Percentiles rank a stretch among this genome's conserved stretches.
These are phyloP conservation scores for Talaromyces sp. DNA, from an alignment of 2,329 filamentous ascomycete genomes.

Conservation along the genomic window DNA sequence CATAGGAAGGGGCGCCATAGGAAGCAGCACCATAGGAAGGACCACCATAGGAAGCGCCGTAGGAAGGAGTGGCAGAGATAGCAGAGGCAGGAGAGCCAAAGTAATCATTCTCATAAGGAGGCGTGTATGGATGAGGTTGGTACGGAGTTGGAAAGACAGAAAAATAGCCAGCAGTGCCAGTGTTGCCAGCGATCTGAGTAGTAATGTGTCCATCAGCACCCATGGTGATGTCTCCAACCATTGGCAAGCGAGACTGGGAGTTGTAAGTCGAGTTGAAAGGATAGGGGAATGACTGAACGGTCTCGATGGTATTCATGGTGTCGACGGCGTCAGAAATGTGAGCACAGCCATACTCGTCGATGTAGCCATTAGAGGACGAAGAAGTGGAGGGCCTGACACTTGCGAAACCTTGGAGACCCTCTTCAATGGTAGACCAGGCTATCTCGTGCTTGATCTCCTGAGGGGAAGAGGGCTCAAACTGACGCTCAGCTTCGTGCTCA, in stretches of 20 bases:
- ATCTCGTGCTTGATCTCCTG: not conserved
- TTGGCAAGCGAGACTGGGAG: not conserved
- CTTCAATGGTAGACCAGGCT: not conserved
- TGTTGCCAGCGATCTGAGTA: not conserved
- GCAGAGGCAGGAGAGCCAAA: not conserved
- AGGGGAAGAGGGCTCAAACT: not conserved
- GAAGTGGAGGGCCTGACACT: not conserved
- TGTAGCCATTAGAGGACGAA: not conserved
- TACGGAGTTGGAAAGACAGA: not conserved
- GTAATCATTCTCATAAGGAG: not conserved
- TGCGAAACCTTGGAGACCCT: not conserved
- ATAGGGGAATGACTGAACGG: not conserved
- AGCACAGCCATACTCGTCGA: not conserved
- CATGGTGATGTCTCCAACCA: not conserved
- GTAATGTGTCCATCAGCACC: not conserved
- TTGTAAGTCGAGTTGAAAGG: not conserved
- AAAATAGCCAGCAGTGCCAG: not conserved
- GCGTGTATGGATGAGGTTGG: not conserved
- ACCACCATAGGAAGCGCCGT: not conserved
- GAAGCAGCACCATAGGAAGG: not conserved
- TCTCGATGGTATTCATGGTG: not conserved
- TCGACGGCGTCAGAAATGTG: not conserved
- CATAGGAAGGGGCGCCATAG: not conserved
- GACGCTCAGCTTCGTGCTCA: not conserved
- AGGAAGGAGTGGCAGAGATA: not conserved